These are phyloP conservation scores for Tetrapisispora namnaoensis DNA, from an alignment of 805 yeast species.

Conservation along the genomic window DNA sequence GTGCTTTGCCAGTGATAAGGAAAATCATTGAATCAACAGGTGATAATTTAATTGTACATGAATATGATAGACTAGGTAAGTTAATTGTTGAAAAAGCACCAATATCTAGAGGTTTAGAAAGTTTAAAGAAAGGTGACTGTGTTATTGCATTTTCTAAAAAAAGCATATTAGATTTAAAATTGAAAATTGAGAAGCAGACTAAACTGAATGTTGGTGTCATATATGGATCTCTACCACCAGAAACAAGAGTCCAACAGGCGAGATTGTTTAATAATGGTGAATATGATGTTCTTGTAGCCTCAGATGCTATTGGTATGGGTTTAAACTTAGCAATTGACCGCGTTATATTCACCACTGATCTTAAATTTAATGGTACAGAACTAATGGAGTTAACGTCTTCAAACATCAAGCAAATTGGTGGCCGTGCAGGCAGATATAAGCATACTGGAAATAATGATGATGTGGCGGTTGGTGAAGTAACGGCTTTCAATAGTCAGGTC, in stretches of 20 bases:
- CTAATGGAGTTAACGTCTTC: constrained; percentile 45
- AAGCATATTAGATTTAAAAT: constrained; percentile 57
- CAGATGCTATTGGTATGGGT: constrained; percentile 98
- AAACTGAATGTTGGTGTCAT: constrained; percentile 71
- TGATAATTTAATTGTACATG: constrained; percentile 62
- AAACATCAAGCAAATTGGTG: constrained; percentile 84
- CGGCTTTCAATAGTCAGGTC: constrained; percentile 40
- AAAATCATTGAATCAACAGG: constrained; percentile 61
- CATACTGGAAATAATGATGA: constrained; percentile 5
- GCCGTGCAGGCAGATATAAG: constrained; percentile 84
- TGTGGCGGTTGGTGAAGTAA: constrained; percentile 39
- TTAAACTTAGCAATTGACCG: constrained; percentile 76
- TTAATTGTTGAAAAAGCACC: constrained; percentile 44
- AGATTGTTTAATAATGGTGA: constrained; percentile 65
- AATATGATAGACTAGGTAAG: constrained; percentile 67
- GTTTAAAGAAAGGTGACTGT: constrained; percentile 66
- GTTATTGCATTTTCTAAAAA: constrained; percentile 77
- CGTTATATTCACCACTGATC: constrained; percentile 58
- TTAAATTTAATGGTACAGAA: constrained; percentile 61
- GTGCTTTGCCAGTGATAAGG: constrained; percentile 61
- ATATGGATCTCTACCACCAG: constrained; percentile 95
- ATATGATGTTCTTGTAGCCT: constrained; percentile 79
- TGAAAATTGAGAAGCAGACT: constrained; percentile 56
- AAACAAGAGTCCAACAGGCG: constrained; percentile 82
- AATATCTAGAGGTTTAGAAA: constrained; percentile 16